These are phyloP conservation scores for Aspergillus brasiliensis DNA, from an alignment of 2,329 filamentous ascomycete species.

Conservation along the genomic window DNA sequence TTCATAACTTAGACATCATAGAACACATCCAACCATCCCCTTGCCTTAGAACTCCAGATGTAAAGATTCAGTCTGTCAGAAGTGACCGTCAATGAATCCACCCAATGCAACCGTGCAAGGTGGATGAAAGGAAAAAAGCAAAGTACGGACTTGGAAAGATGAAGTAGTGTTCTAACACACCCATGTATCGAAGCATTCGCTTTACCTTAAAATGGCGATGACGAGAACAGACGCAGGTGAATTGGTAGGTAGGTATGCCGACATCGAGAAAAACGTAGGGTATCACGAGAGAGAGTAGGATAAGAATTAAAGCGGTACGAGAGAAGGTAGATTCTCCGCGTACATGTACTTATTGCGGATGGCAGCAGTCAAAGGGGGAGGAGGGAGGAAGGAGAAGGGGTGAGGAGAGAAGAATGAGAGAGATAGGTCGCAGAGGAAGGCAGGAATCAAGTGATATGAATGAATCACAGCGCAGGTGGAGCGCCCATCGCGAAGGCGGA, in stretches of 20 bases:
- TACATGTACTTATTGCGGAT: not conserved
- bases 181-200: not conserved
- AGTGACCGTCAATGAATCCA: not conserved
- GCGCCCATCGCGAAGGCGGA: slow-evolving; percentile 53
- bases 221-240: not conserved
- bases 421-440: slow-evolving; percentile 5
- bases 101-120: not conserved
- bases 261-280: not conserved
- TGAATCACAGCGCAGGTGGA: slow-evolving; percentile 31
- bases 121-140: not conserved
- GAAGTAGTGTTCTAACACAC: not conserved
- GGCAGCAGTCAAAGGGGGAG: not conserved
- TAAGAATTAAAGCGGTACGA: not conserved
- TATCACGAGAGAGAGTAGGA: not conserved
- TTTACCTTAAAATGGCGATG: not conserved
- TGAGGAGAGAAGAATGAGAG: not conserved
- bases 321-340: not conserved
- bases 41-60: not conserved
- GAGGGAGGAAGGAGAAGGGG: too few relatives aligned
- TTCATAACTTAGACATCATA: not conserved
- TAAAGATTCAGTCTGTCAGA: too few relatives aligned
- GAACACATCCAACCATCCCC: not conserved
- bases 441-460: not conserved
- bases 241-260: not conserved
- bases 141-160: not conserved